Base-by-base conservation (phyloP, 1,284 basidiomycete species). In the Ganoderma leucocontextum region DNA sequence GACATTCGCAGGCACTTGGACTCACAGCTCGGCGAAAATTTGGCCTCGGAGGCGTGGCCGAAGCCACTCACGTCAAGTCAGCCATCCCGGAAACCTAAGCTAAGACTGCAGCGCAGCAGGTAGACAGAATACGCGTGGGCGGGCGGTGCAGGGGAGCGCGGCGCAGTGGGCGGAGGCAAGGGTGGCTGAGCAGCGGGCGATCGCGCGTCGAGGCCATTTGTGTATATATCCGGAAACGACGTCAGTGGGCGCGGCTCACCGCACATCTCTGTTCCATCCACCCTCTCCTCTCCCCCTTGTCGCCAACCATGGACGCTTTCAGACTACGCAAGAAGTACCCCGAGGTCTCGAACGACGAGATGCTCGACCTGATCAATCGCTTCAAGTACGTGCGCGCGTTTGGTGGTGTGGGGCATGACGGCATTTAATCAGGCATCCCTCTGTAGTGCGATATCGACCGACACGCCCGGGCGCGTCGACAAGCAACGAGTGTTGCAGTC, bases 251-350 rank as follows among this genome's bases (percentile, higher is more conserved):
- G 61, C 29, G 63, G 64, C 63, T 57, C 60, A 67, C 41, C 65
- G 62, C 59, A 52, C 71, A 67, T 60, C 55, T 65, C 68, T 68
- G 52, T 38, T 62, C 44, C 63, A 52, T 60, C 58, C 44, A 19
- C 60, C 70, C 41, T 66, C 60, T 64, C 67, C 60, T 52, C 68
- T 25, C 64, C 68, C 52, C 39, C n/a, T 65, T 42, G 61, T 39
- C 67, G 53, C 39, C 76, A 68, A 77, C 78, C 36, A 95, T 97
- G 95, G 92, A 96, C 81, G 93, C 94, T 62, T 84, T 97, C 73
- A 91, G 93, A 82, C 86, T 99, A 35, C 92, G 96, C 79, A 95
- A 93, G 84, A 98, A 98, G 81, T 98, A 94, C 78, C 95, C 97
- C 38, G 92, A 97, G 77, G 92, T 99, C 76, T 86, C 92, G 60